phyloP scores from a whole-genome alignment of 352 stramenopile species.

The Blastocystis sp. region DNA sequence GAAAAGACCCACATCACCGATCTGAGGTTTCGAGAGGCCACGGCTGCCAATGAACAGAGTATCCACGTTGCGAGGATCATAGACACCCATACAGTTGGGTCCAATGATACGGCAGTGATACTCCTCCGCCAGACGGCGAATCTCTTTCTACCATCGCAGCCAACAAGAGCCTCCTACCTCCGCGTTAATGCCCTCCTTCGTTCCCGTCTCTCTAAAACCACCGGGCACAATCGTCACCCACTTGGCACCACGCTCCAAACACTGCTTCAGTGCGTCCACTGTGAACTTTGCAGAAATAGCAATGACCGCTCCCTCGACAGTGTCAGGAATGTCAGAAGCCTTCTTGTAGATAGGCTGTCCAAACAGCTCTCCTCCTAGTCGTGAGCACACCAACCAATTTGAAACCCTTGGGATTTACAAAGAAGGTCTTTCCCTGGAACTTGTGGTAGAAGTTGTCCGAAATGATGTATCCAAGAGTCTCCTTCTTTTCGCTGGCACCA shows the following conservation, averaged over 20 bases:
- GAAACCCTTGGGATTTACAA: slow-evolving; percentile 51
- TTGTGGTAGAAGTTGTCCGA: slow-evolving; percentile 48
- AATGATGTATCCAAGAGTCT: slow-evolving; percentile 46
- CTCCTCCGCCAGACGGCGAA: slow-evolving; percentile 23
- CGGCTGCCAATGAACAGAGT: slow-evolving; percentile 41
- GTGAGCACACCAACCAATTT: background rate
- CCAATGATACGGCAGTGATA: slow-evolving; percentile 41
- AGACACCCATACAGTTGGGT: slow-evolving; percentile 53
- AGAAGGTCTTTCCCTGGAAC: slow-evolving; percentile 45
- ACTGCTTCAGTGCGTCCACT: slow-evolving; percentile 45
- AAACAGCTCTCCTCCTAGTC: slow-evolving; percentile 37
- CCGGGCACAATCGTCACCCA: slow-evolving; percentile 41
- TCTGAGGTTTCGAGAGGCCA: slow-evolving; percentile 17
- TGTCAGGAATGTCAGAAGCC: slow-evolving; percentile 34
- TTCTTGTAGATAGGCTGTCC: slow-evolving; percentile 35
- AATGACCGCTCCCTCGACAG: slow-evolving; percentile 30
- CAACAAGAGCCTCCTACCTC: background rate
- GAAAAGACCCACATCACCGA: slow-evolving; percentile 27
- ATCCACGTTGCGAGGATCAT: slow-evolving; percentile 44
- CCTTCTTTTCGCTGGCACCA: slow-evolving; percentile 43
- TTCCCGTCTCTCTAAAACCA: slow-evolving; percentile 51
- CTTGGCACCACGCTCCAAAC: slow-evolving; percentile 39
- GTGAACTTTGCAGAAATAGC: slow-evolving; percentile 52
- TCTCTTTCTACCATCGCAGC: background rate
- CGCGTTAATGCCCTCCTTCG: slow-evolving; percentile 24